Conservation (phyloP, 805 yeast genomes). For the Lachancea sp. region DNA sequence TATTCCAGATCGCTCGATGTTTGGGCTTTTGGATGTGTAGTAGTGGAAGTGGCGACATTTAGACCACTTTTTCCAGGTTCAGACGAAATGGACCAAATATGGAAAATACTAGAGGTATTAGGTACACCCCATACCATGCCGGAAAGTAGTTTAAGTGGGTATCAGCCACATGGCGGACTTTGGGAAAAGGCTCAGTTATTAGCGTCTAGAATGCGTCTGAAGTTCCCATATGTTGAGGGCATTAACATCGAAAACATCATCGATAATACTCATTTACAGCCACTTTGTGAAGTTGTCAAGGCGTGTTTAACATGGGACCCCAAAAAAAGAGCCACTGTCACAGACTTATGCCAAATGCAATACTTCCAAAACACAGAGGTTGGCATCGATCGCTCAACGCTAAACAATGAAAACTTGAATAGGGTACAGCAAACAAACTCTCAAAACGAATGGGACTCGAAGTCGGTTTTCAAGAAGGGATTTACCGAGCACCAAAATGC, state of each 20-base stretch:
- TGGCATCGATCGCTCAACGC: not conserved
- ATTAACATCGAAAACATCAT: slow-evolving; percentile 40
- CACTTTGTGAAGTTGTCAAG: slow-evolving; percentile 37
- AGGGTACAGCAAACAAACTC: not conserved
- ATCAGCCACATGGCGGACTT: slow-evolving; percentile 55
- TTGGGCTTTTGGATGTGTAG: slow-evolving; percentile 84
- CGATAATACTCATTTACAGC: slow-evolving; percentile 38
- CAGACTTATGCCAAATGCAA: slow-evolving; percentile 41
- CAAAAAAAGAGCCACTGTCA: slow-evolving; percentile 47
- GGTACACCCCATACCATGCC: slow-evolving; percentile 57
- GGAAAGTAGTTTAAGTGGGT: slow-evolving; percentile 18
- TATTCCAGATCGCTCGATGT: slow-evolving; percentile 70
- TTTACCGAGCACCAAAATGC: not conserved
- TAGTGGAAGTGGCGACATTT: slow-evolving; percentile 64
- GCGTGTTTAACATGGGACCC: slow-evolving; percentile 73
- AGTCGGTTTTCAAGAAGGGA: not conserved
- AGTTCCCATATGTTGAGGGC: slow-evolving; percentile 52
- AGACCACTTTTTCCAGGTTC: slow-evolving; percentile 80
- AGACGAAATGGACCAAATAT: slow-evolving; percentile 71
- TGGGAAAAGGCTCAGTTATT: slow-evolving; percentile 61
- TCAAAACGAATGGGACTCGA: not conserved
- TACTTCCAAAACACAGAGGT: slow-evolving; percentile 47
- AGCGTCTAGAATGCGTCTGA: slow-evolving; percentile 48
- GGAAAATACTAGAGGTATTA: slow-evolving; percentile 56
- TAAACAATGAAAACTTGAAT: slow-evolving; percentile 5